Evolutionary conservation across 2,329 filamentous ascomycete genomes (phyloP), one percentile per base, ranked within the genome.

Genomic region (Penicillium frequentans): DNA sequence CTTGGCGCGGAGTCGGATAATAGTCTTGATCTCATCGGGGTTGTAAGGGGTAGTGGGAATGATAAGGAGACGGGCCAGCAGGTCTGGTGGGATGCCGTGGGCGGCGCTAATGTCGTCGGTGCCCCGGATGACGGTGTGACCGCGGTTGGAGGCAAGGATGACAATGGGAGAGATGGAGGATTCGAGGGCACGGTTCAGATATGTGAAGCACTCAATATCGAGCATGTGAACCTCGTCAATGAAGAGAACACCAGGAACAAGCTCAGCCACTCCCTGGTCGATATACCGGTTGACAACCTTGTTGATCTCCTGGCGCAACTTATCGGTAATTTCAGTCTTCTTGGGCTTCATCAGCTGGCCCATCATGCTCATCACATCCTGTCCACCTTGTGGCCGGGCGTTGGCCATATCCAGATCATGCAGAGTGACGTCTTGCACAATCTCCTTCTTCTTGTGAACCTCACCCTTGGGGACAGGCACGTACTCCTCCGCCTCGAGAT

Each of bases 301-400:
- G 85, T 99, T 97, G 81, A 99, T 98, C 80, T 99, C 95, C 55
- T 86, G 82, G 59, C 95, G 86, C 70, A 99, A 81, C 81, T 99
- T 99, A 78, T 99, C 95, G 29, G 95, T 99, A 71, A 99, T 98
- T 76, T 99, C 95, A 6, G 95, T 99, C 87, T 97, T 97, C 82
- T 96, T 96, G 60, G 95, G 95, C 84, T 98, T 98, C 92, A 98
- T 97, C 71, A 99, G 80, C 78, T 99, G 95, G 69, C 95, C 95
- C 93, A 99, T 98, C 95, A 99, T 98, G 81, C 93, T 97, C 93
- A 99, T 98, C 65, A 99, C 96, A 75, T 99, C 95, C 81, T 99
- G 95, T 45, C 95, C 95, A 52, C 95, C 95, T 80, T 98, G 92
- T 5, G 95, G 95, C 69, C 93, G 84, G 14, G 95, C 90, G 70